Evolutionary conservation across 1,284 basidiomycete genomes (phyloP), one percentile per base, ranked within the genome.

Genomic region (Cryptococcus sp.): DNA sequence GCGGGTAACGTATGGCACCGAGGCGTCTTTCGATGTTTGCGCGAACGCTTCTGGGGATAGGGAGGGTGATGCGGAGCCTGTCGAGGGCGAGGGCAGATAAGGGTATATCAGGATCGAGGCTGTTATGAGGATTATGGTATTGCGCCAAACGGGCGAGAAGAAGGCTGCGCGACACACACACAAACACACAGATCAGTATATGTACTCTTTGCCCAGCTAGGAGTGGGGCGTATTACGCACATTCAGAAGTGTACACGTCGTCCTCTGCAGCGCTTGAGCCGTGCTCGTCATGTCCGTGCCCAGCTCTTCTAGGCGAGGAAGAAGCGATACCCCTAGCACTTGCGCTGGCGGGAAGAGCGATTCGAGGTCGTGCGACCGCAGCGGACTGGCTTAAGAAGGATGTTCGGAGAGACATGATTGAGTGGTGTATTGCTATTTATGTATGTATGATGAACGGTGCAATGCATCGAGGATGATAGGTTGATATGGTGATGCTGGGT

Each of bases 81-180:
- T 54, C 30, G 69, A 62, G 25, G 73, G 74, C 22, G 70, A 67
- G 35, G 73, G 77, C 50, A 73, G 68, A 64, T 72, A 76, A 35
- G 70, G 67, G 66, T 70, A 73, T 22, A 64, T 61, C n/a, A 75
- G 56, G 52, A 65, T 57, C 23, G 62, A 52, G 55, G 68, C 63
- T 45, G 71, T 68, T 47, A 69, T 52, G 47, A 73, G 52, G 64
- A 73, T 64, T 38, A 72, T 51, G 27, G 72, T 71, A 65, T 69
- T 72, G 55, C 70, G 65, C 75, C 75, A 78, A 42, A 68, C 65
- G 20, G 75, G 65, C 54, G 70, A 68, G 61, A 75, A 63, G 72
- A 78, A 78, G 55, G 70, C 78, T 79, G 62, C 17, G 39, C n/a
- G n/a, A n/a, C n/a, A n/a, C n/a, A n/a, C n/a, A n/a, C n/a, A n/a